Base-by-base conservation (phyloP, 345 rosid species). In the Erodium maritimum region DNA sequence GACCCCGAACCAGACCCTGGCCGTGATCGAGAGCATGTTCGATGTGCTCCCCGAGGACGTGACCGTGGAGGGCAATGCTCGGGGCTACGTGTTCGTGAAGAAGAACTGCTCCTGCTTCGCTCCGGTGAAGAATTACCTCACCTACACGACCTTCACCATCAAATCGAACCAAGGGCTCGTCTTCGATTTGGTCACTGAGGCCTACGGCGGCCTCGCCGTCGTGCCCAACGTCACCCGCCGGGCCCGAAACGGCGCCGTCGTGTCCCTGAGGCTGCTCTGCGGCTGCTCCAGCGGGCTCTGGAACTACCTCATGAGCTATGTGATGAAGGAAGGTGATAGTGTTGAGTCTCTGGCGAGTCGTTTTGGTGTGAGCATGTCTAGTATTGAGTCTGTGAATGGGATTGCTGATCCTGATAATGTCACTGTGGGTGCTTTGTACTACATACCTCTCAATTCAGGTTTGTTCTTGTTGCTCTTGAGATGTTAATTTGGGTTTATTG, bases 271-370 rank as follows among this genome's bases (percentile, higher is more conserved):
- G 80, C 70, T 91, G 73, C 83, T 84, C 25, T 91, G 98, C 68
- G 95, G 96, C 23, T 91, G 98, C 65, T 91, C 98, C 1, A 91
- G 88, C 75, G 91, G 95, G 65, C 54, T 86, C 64, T 91, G 96
- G 98, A 91, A 88, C 75, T 91, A 91, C 63, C 79, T 91, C 68
- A 73, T 88, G 98, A 91, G 96, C 64, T 91, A 91, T 67, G 87
- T 91, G 63, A 56, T 87, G 54, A 73, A 52, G 67, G 89, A 77
- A 54, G 93, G 86, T 54, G 98, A 91, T 57, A 78, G 87, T 56
- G 78, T 91, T 67, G 88, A 82, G 58, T 86, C 96, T 7, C 69
- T 91, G 65, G 79, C 98, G 6, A 91, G 98, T 57, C 61, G 89
- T 69, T 91, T 91, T 62, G 96, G 98, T 51, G 85, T 88, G 58